Conservation (phyloP, 768 basidiomycete species). For the Boletus sp. region DNA sequence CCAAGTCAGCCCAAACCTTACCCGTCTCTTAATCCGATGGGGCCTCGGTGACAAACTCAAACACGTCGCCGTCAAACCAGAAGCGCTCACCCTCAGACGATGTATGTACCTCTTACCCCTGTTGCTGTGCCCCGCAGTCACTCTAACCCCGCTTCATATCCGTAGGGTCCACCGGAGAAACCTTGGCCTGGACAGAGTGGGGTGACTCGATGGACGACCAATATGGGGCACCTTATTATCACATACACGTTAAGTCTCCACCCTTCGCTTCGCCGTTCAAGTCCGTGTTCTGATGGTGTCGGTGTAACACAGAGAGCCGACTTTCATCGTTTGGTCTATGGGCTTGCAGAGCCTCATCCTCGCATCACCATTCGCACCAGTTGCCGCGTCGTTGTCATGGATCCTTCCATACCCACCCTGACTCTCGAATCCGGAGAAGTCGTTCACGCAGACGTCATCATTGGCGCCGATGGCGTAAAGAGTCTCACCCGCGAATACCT, state of each 20-base stretch:
- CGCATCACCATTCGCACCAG: conserved; percentile 34
- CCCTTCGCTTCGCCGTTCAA: neutral
- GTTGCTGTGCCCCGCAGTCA: neutral
- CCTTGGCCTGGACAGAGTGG: conserved; percentile 38
- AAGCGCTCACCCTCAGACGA: conserved; percentile 39
- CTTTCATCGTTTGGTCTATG: conserved; percentile 39
- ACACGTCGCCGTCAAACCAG: conserved; percentile 38
- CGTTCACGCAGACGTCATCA: conserved; percentile 43
- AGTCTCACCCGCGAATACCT: conserved; percentile 48
- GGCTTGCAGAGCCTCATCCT: conserved; percentile 37
- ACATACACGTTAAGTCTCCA: conserved; percentile 32
- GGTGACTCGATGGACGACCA: conserved; percentile 30
- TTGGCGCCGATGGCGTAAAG: conserved; percentile 55
- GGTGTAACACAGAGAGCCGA: conserved; percentile 40
- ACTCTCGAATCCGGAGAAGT: conserved; percentile 43
- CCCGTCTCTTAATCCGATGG: conserved; percentile 49
- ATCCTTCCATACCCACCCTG: conserved; percentile 34
- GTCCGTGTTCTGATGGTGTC: neutral
- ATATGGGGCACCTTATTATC: conserved; percentile 35
- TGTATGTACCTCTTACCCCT: conserved; percentile 40
- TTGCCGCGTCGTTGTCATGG: conserved; percentile 36
- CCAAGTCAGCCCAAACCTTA: conserved; percentile 43
- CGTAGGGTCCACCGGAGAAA: conserved; percentile 34
- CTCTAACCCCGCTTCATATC: neutral
- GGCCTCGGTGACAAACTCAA: conserved; percentile 44